Evolutionary conservation across 148 eudicot species (phyloP).

Genomic region (Persicaria maculosa): DNA sequence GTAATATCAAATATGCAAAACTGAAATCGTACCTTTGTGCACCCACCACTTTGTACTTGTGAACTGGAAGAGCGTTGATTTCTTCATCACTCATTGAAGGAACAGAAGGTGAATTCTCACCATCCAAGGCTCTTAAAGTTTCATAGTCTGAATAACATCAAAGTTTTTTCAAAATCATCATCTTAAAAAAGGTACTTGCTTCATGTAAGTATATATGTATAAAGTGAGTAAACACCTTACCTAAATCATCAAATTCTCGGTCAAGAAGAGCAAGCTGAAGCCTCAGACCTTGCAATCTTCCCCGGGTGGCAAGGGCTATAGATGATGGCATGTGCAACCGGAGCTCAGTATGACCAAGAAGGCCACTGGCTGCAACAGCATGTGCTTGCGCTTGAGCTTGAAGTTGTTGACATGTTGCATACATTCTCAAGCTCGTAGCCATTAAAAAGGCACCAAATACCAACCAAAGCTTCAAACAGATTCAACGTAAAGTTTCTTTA

Average conservation of each 20-base stretch:
- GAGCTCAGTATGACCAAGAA: conserved; percentile 87
- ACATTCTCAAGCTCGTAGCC: conserved; percentile 91
- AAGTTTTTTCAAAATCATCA: not conserved
- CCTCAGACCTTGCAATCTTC: conserved; percentile 85
- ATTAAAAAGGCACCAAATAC: conserved; percentile 88
- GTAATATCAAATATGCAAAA: not conserved
- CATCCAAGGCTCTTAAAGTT: conserved; percentile 79
- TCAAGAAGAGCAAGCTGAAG: conserved; percentile 97
- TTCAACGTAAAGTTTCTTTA: conserved; percentile 9
- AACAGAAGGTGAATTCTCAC: conserved; percentile 59
- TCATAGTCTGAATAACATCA: conserved; percentile 61
- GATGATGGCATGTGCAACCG: conserved; percentile 91
- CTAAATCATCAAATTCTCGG: conserved; percentile 90
- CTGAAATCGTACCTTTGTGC: conserved; percentile 41
- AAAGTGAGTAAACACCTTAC: conserved; percentile 22
- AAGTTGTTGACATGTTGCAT: conserved; percentile 96
- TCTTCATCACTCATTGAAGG: conserved; percentile 90
- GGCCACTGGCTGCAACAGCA: conserved; percentile 93
- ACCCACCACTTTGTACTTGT: conserved; percentile 55
- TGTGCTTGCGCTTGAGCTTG: conserved; percentile 98
- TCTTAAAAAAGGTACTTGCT: not conserved
- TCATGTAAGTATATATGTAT: not conserved
- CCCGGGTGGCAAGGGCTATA: conserved; percentile 81
- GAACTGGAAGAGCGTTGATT: conserved; percentile 86
- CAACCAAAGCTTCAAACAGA: conserved; percentile 67